Conservation (phyloP, 2,329 filamentous ascomycete genomes). For the Paecilomyces dactylethromorphus region DNA sequence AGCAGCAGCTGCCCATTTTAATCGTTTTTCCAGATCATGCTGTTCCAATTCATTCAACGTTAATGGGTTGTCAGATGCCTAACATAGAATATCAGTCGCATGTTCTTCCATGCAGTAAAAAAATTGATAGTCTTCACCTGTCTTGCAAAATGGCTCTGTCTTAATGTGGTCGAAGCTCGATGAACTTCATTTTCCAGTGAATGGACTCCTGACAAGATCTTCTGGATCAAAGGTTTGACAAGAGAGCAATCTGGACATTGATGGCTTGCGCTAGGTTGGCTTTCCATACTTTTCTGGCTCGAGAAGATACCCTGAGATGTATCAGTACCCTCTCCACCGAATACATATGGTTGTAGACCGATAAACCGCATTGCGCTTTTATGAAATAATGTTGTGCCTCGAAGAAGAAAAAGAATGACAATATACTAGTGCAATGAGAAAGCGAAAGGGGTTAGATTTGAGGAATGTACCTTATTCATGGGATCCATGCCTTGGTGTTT, state of each 20-base stretch:
- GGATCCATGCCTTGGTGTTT: neutral
- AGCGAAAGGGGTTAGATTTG: neutral
- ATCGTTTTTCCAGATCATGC: neutral
- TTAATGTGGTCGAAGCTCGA: conserved; percentile 5
- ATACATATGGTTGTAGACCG: neutral
- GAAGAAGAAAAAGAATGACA: neutral
- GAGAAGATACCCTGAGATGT: neutral
- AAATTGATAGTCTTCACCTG: neutral
- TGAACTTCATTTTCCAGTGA: conserved; percentile 11
- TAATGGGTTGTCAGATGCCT: neutral
- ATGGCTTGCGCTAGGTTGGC: neutral
- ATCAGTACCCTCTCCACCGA: neutral
- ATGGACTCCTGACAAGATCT: conserved; percentile 10
- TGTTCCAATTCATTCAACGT: neutral
- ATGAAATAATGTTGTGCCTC: neutral
- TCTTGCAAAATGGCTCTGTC: neutral
- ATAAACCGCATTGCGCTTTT: neutral
- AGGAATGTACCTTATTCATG: neutral
- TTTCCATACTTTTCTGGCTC: neutral
- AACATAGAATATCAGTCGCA: neutral
- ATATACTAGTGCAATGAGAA: neutral
- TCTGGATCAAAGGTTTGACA: conserved; percentile 8
- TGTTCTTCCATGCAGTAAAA: neutral
- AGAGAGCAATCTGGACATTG: conserved; percentile 8
- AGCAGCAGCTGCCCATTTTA: neutral